Conservation (phyloP, 306 rosid species). For the Rubus idaeus region DNA sequence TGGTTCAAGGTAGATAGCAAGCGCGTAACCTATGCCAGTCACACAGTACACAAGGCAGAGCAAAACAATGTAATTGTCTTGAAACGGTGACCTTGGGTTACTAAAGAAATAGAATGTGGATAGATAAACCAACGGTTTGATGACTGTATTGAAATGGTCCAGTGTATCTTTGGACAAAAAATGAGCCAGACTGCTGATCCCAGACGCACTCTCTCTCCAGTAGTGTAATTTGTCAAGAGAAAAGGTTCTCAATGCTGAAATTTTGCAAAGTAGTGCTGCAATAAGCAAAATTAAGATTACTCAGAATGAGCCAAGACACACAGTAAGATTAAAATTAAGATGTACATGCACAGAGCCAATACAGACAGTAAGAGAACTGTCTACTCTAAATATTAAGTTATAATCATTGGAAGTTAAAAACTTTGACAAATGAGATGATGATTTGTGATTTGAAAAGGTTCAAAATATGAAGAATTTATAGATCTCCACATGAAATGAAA, state of each 20-base stretch:
- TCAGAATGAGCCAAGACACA: slow-evolving; percentile 14
- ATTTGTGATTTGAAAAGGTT: neutral
- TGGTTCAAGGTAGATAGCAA: slow-evolving; percentile 41
- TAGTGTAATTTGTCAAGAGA: slow-evolving; percentile 46
- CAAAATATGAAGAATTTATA: neutral
- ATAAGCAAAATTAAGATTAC: slow-evolving; percentile 6
- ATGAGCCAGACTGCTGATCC: slow-evolving; percentile 48
- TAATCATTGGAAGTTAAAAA: neutral
- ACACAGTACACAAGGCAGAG: slow-evolving; percentile 42
- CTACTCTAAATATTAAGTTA: slow-evolving; percentile 1
- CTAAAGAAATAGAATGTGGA: slow-evolving; percentile 44
- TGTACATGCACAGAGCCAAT: neutral
- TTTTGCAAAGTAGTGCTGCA: slow-evolving; percentile 43
- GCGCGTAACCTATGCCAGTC: slow-evolving; percentile 40
- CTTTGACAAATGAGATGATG: neutral
- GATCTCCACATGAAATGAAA: neutral
- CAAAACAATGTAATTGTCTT: slow-evolving; percentile 38
- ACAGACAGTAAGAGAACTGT: neutral
- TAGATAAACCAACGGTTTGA: slow-evolving; percentile 46
- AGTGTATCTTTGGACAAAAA: slow-evolving; percentile 42
- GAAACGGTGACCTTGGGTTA: slow-evolving; percentile 39
- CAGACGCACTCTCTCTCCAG: slow-evolving; percentile 43
- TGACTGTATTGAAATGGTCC: slow-evolving; percentile 36
- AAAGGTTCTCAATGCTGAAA: slow-evolving; percentile 43
- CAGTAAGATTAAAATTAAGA: neutral